These are phyloP conservation scores for Byssoonygena ceratinophila DNA, from an alignment of 2,329 filamentous ascomycete genomes.

Conservation along the genomic window DNA sequence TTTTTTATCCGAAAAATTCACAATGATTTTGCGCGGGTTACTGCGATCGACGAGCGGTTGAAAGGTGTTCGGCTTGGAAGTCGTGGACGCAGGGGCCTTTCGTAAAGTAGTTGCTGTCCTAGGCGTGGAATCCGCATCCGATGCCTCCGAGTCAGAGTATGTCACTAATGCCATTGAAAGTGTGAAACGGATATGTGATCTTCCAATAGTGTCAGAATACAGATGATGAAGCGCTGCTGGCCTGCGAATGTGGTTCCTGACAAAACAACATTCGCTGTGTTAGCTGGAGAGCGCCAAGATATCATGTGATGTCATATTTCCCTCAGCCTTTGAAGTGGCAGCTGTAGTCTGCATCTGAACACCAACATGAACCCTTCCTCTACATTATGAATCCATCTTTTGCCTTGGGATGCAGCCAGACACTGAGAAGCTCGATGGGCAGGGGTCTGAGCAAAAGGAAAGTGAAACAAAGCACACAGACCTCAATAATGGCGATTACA, in stretches of 20 bases:
- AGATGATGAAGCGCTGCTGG: too few relatives aligned
- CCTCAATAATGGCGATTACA: conserved; percentile 15
- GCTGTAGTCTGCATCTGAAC: too few relatives aligned
- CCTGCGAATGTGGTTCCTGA: too few relatives aligned
- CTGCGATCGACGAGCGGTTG: conserved; percentile 72
- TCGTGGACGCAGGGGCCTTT: conserved; percentile 2
- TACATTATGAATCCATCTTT: background rate
- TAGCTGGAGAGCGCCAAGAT: too few relatives aligned
- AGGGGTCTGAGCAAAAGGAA: background rate
- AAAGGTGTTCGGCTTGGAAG: conserved; percentile 35
- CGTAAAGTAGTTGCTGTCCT: conserved; percentile 24
- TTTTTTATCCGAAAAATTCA: conserved; percentile 57
- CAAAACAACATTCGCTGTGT: too few relatives aligned
- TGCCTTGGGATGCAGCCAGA: background rate
- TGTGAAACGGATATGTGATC: background rate
- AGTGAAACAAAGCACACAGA: background rate
- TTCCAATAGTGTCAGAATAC: too few relatives aligned
- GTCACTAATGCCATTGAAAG: conserved; percentile 61
- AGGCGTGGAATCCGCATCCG: conserved; percentile 47
- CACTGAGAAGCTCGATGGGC: background rate
- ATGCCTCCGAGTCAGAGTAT: conserved; percentile 69
- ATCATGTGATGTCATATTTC: too few relatives aligned
- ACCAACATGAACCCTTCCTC: too few relatives aligned
- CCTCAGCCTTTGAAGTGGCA: too few relatives aligned
- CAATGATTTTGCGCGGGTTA: conserved; percentile 71